Evolutionary conservation across 129 eudicot genomes (phyloP).

Genomic region (Artemisia tridentata): DNA sequence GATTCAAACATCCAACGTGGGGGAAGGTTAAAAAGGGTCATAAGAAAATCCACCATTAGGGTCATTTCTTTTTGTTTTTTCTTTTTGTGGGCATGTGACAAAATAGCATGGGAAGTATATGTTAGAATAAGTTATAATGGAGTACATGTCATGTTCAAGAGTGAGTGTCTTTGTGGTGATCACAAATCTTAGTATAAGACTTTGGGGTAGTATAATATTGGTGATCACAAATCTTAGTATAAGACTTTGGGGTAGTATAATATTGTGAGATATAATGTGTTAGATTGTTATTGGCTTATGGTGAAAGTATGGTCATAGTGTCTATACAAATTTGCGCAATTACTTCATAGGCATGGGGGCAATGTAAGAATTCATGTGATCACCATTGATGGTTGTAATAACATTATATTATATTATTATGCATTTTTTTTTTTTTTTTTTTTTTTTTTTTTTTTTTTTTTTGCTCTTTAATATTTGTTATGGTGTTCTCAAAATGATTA

Average conservation of each 20-base stretch:
- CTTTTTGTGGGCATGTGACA: constrained; percentile 17
- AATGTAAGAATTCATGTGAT: constrained; percentile 25
- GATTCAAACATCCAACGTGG: constrained; percentile 24
- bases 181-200: constrained; percentile 6
- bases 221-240: background rate
- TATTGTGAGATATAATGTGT: constrained; percentile 22
- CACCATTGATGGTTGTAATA: constrained; percentile 28
- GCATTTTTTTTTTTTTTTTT: background rate
- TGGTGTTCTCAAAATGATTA: background rate
- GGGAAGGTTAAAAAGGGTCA: constrained; percentile 32
- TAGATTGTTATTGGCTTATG: constrained; percentile 29
- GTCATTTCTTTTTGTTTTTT: background rate
- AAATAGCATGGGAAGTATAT: constrained; percentile 26
- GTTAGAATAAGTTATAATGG: constrained; percentile 13
- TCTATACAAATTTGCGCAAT: constrained; percentile 16
- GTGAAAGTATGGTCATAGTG: background rate
- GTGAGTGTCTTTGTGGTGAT: constrained; percentile 27
- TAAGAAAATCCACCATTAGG: constrained; percentile 26
- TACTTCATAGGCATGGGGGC: constrained; percentile 13
- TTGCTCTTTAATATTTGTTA: no score
- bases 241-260: constrained; percentile 23
- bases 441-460: background rate
- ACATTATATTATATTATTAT: background rate
- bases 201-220: constrained; percentile 24
- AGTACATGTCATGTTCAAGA: constrained; percentile 22